Evolutionary conservation across 1,139 yeast genomes (phyloP).

Genomic region (Saccharomyces hybrid): DNA sequence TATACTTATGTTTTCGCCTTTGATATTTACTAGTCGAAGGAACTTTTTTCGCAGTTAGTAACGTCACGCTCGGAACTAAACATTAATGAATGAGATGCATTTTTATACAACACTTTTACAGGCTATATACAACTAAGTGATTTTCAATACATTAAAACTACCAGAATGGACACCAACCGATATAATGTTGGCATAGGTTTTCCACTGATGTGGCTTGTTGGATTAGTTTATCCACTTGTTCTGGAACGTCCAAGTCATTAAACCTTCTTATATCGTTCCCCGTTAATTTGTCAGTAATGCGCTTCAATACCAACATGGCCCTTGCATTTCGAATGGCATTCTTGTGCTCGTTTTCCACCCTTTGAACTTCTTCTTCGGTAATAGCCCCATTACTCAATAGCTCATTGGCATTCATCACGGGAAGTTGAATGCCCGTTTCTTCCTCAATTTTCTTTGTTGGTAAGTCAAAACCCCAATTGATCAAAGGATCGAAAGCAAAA

Average conservation of each 20-base stretch:
- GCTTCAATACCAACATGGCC: constrained; percentile 79
- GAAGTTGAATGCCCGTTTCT: constrained; percentile 60
- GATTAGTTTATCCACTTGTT: constrained; percentile 88
- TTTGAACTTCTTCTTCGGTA: constrained; percentile 65
- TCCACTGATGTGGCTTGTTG: constrained; percentile 97
- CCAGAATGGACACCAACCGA: constrained; percentile 99
- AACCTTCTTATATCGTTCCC: constrained; percentile 85
- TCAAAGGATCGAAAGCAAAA: constrained; percentile 96
- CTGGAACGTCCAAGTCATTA: constrained; percentile 67
- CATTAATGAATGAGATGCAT: background rate
- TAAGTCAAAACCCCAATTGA: constrained; percentile 96
- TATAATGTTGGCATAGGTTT: constrained; percentile 89
- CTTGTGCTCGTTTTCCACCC: constrained; percentile 65
- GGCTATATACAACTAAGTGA: too few species aligned
- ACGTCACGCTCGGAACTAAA: background rate
- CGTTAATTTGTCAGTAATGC: constrained; percentile 86
- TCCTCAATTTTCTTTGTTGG: constrained; percentile 74
- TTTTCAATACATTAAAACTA: constrained; percentile 23
- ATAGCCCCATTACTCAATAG: constrained; percentile 64
- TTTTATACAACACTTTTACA: background rate
- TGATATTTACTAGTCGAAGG: background rate
- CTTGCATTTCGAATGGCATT: constrained; percentile 81
- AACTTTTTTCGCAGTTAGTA: background rate
- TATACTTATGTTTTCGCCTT: background rate
- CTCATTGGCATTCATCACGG: constrained; percentile 58